These are phyloP conservation scores for Sporodiniella umbellata DNA, from an alignment of 371 early-diverging fungal species.

Conservation along the genomic window DNA sequence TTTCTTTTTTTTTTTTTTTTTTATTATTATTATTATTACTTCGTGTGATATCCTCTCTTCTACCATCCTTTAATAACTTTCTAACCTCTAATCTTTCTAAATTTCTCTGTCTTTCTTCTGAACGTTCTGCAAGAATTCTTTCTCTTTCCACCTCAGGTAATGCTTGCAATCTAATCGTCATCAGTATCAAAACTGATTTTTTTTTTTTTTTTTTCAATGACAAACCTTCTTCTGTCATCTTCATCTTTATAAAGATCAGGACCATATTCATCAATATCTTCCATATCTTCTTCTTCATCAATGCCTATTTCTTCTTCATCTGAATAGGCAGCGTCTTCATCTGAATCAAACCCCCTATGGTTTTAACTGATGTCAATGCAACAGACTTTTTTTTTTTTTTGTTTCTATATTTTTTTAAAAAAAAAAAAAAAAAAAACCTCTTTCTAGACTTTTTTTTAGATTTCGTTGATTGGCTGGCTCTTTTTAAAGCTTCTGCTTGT, in stretches of 20 bases:
- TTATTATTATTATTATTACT: slow-evolving; percentile 29
- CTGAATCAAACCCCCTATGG: slow-evolving; percentile 37
- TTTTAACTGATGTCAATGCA: too few relatives aligned
- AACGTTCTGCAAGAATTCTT: slow-evolving; percentile 72
- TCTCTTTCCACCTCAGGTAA: slow-evolving; percentile 78
- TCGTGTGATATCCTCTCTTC: slow-evolving; percentile 54
- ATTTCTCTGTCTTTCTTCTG: slow-evolving; percentile 60
- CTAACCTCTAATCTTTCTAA: slow-evolving; percentile 58
- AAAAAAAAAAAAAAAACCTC: too few relatives aligned
- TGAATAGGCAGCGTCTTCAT: slow-evolving; percentile 36
- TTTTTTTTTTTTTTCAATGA: too few relatives aligned
- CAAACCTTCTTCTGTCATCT: slow-evolving; percentile 65
- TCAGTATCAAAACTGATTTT: too few relatives aligned
- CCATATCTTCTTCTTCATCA: slow-evolving; percentile 57
- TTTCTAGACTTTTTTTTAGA: slow-evolving; percentile 5
- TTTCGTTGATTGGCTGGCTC: slow-evolving; percentile 16
- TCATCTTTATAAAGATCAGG: slow-evolving; percentile 75
- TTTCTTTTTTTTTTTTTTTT: background rate
- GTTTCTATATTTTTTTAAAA: too few relatives aligned
- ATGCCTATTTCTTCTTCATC: slow-evolving; percentile 20
- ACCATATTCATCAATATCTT: slow-evolving; percentile 70
- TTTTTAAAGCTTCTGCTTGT: slow-evolving; percentile 2
- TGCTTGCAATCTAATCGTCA: slow-evolving; percentile 47
- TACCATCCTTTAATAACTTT: slow-evolving; percentile 52
- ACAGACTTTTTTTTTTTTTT: too few relatives aligned